phyloP scores from a whole-genome alignment of 108 stramenopile species.

The Skeletonema costatum region DNA sequence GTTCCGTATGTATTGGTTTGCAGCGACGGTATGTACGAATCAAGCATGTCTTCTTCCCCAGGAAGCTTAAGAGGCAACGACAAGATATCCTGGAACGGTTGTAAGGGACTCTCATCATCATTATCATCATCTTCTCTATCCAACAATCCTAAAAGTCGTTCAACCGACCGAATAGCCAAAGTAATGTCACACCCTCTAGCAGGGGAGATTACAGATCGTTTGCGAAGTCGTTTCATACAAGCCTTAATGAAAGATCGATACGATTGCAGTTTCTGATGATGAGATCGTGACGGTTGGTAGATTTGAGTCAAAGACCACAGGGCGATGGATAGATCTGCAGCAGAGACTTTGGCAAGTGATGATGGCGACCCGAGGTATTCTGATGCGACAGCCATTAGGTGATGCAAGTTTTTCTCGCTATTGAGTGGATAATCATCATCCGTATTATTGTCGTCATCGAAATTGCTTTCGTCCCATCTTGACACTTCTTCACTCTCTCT shows the following conservation, averaged over 20 bases:
- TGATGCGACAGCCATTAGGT: constrained; percentile 14
- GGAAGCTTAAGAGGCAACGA: not conserved
- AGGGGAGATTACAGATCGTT: constrained; percentile 19
- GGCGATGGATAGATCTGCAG: constrained; percentile 25
- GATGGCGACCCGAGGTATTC: constrained; percentile 27
- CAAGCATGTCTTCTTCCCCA: not conserved
- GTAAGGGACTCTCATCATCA: constrained; percentile 7
- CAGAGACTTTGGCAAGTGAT: constrained; percentile 26
- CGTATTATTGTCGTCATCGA: not conserved
- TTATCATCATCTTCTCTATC: constrained; percentile 9
- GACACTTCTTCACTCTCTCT: not conserved
- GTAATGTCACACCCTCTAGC: constrained; percentile 20
- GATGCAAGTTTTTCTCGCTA: not conserved
- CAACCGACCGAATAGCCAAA: constrained; percentile 30
- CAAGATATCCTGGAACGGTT: constrained; percentile 4
- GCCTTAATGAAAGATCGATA: constrained; percentile 13
- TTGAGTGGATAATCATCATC: not conserved
- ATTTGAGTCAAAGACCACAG: constrained; percentile 36
- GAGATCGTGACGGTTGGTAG: constrained; percentile 1
- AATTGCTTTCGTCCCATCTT: not conserved
- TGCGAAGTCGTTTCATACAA: constrained; percentile 40
- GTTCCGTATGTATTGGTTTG: not conserved
- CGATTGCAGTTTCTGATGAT: not conserved
- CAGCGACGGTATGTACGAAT: not conserved
- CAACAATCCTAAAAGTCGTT: constrained; percentile 10